A percentile compares a stretch with the other conserved stretches of the same genome.
These are phyloP conservation scores for Pseudopithomyces chartarum DNA, from an alignment of 2,329 filamentous ascomycete species.

Conservation along the genomic window DNA sequence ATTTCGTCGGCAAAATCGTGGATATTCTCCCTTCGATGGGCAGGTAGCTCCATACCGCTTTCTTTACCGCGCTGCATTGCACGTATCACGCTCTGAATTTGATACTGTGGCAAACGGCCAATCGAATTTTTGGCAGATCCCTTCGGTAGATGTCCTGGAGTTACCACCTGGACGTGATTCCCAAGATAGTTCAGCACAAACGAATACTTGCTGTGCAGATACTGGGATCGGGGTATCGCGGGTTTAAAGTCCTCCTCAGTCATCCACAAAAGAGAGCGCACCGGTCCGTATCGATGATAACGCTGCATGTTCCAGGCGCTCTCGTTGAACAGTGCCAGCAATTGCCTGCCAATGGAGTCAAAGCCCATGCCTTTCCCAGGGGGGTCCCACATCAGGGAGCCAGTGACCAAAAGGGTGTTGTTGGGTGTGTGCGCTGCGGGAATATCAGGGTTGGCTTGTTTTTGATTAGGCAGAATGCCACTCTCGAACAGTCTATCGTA, in stretches of 20 bases:
- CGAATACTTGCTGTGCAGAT: conserved; percentile 60
- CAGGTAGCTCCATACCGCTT: conserved; percentile 28
- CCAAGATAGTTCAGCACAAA: conserved; percentile 66
- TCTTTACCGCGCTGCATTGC: conserved; percentile 27
- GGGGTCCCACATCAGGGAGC: conserved; percentile 42
- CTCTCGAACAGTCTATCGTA: conserved; percentile 60
- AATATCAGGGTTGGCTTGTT: conserved; percentile 43
- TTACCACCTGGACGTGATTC: conserved; percentile 54
- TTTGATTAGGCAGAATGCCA: conserved; percentile 62
- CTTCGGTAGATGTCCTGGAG: conserved; percentile 14
- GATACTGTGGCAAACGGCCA: conserved; percentile 35
- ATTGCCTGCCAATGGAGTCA: conserved; percentile 61
- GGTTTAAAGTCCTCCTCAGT: conserved; percentile 63
- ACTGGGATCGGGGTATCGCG: conserved; percentile 64
- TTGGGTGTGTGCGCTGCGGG: conserved; percentile 62
- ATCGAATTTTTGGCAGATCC: conserved; percentile 16
- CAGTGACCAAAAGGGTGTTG: conserved; percentile 68
- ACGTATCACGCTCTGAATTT: conserved; percentile 32
- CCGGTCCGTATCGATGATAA: conserved; percentile 76
- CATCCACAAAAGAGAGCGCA: conserved; percentile 79
- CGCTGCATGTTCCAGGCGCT: conserved; percentile 63
- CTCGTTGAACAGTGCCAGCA: conserved; percentile 66
- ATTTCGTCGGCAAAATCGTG: conserved; percentile 36
- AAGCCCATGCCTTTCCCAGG: conserved; percentile 55
- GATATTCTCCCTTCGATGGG: conserved; percentile 30